Base-by-base conservation (phyloP, 352 stramenopile species). In the Phytophthora hibernalis region DNA sequence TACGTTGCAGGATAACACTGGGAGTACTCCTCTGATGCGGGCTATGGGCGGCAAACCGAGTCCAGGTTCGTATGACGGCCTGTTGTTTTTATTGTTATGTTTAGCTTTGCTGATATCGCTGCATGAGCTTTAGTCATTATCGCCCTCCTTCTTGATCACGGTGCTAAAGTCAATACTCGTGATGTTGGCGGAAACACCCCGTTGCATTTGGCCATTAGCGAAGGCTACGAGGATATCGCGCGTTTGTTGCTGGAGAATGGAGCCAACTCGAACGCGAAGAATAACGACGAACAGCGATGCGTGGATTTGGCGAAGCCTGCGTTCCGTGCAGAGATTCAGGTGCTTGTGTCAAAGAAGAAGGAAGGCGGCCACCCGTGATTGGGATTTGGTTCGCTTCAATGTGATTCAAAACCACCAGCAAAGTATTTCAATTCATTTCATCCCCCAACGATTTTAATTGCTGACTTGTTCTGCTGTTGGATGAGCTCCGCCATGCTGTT, bases 101-200 rank as follows among this genome's bases (percentile, higher is more conserved):
- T 5, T 22, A 44, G n/a, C 18, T 44, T 48, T 13, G 22, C 15
- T 48, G 6, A 31, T 24, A 48, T 48, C 18, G 7, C 8, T 24
- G 43, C 30, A 18, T 52, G 20, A n/a, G 10, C 40, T 45, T n/a
- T 30, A 86, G 84, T 83, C 18, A 72, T 93, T 15, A 75, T 93
- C 45, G 61, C 70, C 0, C 62, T 90, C 30, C 65, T 93, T n/a
- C 61, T 91, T 26, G 82, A 93, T 38, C 79, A 82, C 52, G 81
- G 78, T 13, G 85, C 85, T 6, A 79, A 78, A 26, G 71, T 93
- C 8, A 80, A 73, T 48, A 83, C 74, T 16, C 70, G 74, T 24
- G 82, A 93, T 51, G 76, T 86, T 40, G 59, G 33, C 86, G 85
- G 85, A 43, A 93, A 93, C 61, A 87, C 85, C 16, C 72, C 85